Conservation (phyloP, 805 yeast species). For the Myxozyma udenii region DNA sequence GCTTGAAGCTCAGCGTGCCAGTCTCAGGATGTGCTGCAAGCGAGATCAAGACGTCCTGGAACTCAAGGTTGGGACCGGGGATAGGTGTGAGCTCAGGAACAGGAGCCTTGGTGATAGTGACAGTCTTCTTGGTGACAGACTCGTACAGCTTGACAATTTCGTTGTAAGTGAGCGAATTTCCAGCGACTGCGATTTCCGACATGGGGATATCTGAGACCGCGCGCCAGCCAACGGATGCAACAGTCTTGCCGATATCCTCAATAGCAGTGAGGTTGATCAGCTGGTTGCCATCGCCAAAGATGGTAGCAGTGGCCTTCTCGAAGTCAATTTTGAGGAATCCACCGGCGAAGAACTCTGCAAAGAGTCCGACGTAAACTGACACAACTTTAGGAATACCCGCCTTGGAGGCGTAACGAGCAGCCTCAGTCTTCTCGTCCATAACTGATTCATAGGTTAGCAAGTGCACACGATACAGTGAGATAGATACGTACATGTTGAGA, state of each 20-base stretch:
- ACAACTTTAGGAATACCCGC: constrained; percentile 33
- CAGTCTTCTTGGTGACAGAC: constrained; percentile 26
- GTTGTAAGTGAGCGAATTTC: constrained; percentile 23
- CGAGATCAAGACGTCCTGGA: background rate
- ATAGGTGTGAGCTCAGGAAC: background rate
- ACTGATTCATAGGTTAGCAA: background rate
- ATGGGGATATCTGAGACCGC: constrained; percentile 31
- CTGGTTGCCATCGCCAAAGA: constrained; percentile 26
- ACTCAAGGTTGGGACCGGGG: constrained; percentile 1
- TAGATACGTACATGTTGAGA: constrained; percentile 4
- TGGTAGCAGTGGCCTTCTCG: constrained; percentile 12
- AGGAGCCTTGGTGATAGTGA: background rate
- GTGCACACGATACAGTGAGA: background rate
- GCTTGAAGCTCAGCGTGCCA: constrained; percentile 1
- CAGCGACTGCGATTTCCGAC: constrained; percentile 26
- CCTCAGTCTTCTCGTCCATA: constrained; percentile 21
- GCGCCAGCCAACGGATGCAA: constrained; percentile 31
- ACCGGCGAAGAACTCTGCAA: constrained; percentile 20
- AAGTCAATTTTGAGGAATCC: constrained; percentile 20
- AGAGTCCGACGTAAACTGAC: constrained; percentile 30
- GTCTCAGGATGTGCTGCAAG: constrained; percentile 22
- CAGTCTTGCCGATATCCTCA: constrained; percentile 32
- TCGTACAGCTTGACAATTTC: constrained; percentile 28
- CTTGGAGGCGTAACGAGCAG: constrained; percentile 24
- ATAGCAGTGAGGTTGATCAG: constrained; percentile 27